These are phyloP conservation scores for Jaltomata sinuosa DNA, from an alignment of 257 asterid species.

Conservation along the genomic window DNA sequence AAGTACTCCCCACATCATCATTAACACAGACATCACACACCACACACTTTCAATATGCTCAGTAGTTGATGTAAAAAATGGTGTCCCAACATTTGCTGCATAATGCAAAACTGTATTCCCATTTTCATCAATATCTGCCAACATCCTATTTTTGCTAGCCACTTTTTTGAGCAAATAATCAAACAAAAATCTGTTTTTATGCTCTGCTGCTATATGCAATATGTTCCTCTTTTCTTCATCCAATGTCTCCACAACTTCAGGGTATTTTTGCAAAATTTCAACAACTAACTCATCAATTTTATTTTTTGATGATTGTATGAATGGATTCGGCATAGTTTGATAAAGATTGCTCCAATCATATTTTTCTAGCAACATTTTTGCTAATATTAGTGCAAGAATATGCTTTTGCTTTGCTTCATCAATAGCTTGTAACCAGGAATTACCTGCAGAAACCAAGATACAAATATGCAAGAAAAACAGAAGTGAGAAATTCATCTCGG, in stretches of 20 bases:
- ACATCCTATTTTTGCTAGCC: neutral
- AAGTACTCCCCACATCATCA: slow-evolving; percentile 6
- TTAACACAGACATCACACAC: neutral
- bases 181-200: neutral
- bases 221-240: neutral
- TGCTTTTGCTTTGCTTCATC: slow-evolving; percentile 9
- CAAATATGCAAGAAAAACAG: no score
- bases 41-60: neutral
- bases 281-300: neutral
- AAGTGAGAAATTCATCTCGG: neutral
- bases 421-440: neutral
- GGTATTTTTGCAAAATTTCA: neutral
- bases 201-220: neutral
- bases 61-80: neutral
- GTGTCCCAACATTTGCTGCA: neutral
- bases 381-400: neutral
- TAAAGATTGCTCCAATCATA: neutral
- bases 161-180: neutral
- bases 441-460: neutral
- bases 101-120: slow-evolving; percentile 10
- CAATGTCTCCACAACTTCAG: neutral
- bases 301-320: neutral
- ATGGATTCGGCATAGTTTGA: neutral
- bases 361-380: neutral
- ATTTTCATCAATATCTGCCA: neutral